Base-by-base conservation (phyloP, 2,329 filamentous ascomycete species). In the Stagonosporopsis rhizophila region DNA sequence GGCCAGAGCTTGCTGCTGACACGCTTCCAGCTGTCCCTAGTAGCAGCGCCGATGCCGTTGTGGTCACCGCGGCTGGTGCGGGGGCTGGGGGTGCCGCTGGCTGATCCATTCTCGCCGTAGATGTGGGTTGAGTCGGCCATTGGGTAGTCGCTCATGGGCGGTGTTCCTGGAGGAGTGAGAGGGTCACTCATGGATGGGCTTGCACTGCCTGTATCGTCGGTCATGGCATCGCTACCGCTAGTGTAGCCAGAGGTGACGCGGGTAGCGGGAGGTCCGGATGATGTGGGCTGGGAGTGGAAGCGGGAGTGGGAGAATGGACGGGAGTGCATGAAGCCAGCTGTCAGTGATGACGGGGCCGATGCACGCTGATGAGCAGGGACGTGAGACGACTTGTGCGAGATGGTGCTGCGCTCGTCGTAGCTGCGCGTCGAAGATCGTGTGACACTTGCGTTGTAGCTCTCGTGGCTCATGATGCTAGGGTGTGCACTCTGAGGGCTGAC, bases 151-250 rank as follows among this genome's bases (percentile, higher is more conserved):
- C 63, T 73, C 30, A 90, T 90, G 1, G 89, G 89, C 0, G 90
- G 90, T 5, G 90, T 92, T 6, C 89, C 90, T 2, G 89, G 89
- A 1, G 90, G 90, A 3, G 90, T 92, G 80, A 91, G 87, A 3
- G 83, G 88, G 68, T 89, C 88, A 57, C 81, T 78, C 23, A 44
- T 81, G 80, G 47, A 78, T 2, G 78, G 77, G 58, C 51, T 79
- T 22, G 69, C 55, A 82, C 83, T 84, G 52, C 83, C 84, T 56
- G 84, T 89, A 70, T 91, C 89, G 64, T 91, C 89, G 81, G 44
- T 82, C 74, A 59, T 85, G 79, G 44, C 75, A 67, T 59, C 79
- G 70, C 60, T 74, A 15, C 72, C 72, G 53, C 72, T 86, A 80
- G 48, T 78, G 58, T 74, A 76, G 46, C 67, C 68, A 25, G 71